Evolutionary conservation across 352 stramenopile genomes (phyloP).

Genomic region (Phytophthora pistaciae): DNA sequence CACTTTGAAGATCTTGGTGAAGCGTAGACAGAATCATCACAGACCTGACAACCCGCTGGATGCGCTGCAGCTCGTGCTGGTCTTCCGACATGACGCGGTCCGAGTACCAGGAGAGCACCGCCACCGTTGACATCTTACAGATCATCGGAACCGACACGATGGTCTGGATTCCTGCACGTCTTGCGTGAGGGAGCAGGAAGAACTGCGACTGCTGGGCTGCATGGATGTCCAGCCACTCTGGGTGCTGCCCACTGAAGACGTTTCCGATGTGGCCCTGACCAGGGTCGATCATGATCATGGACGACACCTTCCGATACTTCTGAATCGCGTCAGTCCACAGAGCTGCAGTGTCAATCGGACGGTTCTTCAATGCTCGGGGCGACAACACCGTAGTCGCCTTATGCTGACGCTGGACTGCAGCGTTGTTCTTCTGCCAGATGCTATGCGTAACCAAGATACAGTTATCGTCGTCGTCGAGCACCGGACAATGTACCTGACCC

Average conservation of each 20-base stretch:
- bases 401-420: neutral
- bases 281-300: conserved; percentile 79
- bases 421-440: conserved; percentile 72
- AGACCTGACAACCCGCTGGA: conserved; percentile 74
- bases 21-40: conserved; percentile 73
- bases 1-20: conserved; percentile 55
- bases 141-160: conserved; percentile 84
- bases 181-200: conserved; percentile 78
- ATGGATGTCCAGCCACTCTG: conserved; percentile 70
- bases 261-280: conserved; percentile 77
- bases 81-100: conserved; percentile 64
- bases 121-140: conserved; percentile 83
- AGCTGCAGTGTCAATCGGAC: conserved; percentile 36
- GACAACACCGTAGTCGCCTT: conserved; percentile 30
- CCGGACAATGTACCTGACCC: conserved; percentile 78
- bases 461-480: conserved; percentile 62
- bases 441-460: conserved; percentile 76
- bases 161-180: conserved; percentile 69
- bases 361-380: conserved; percentile 24
- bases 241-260: conserved; percentile 79
- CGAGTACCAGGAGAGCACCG: conserved; percentile 86
- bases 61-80: conserved; percentile 66
- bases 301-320: conserved; percentile 77
- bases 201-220: conserved; percentile 68
- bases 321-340: conserved; percentile 65